Conservation (phyloP, 768 basidiomycete species). For the Mycena alexandri region DNA sequence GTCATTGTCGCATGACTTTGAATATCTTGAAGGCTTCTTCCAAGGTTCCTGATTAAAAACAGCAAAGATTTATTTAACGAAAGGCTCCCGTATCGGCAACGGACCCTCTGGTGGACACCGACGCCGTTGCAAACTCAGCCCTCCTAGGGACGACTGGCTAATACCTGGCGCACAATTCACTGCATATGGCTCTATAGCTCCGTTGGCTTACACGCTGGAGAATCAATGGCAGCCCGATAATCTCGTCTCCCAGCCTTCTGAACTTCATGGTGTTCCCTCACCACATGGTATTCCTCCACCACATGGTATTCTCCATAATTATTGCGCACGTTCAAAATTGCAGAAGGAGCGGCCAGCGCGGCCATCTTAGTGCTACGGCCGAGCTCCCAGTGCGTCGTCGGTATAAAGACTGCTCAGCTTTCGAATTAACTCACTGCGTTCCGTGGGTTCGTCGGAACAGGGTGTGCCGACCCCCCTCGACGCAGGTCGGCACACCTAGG, state of each 20-base stretch:
- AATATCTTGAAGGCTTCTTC: background rate
- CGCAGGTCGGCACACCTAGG: no score
- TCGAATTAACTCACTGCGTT: no score
- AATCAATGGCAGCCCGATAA: background rate
- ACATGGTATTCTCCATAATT: constrained; percentile 14
- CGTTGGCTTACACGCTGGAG: no score
- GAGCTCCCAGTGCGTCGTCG: background rate
- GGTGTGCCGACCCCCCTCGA: no score
- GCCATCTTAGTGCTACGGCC: background rate
- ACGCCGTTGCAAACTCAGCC: background rate
- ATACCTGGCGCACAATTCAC: no score
- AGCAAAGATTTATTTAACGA: background rate
- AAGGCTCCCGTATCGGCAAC: background rate
- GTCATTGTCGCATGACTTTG: constrained; percentile 4
- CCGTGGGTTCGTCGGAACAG: no score
- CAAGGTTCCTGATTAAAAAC: background rate
- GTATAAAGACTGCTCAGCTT: background rate
- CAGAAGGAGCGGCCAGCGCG: background rate
- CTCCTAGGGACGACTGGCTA: no score
- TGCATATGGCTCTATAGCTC: background rate
- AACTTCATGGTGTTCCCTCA: background rate
- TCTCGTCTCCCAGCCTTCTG: background rate
- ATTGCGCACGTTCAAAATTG: constrained; percentile 10
- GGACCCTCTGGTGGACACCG: background rate
- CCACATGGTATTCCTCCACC: constrained; percentile 9